These are phyloP conservation scores for Aechmea fasciata DNA, from an alignment of 176 grass and related monocot species.

Conservation along the genomic window DNA sequence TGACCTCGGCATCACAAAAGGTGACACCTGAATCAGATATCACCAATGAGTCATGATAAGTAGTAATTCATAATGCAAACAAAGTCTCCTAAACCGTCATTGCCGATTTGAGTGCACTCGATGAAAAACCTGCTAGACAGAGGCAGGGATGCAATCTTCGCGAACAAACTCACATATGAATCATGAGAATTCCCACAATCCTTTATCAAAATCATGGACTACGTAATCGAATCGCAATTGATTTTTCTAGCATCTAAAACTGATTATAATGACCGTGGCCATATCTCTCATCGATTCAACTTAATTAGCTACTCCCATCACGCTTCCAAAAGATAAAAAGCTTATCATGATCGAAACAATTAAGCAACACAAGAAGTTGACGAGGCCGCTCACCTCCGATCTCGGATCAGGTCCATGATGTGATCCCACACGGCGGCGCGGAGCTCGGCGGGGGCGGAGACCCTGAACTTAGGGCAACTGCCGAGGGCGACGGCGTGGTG, in stretches of 20 bases:
- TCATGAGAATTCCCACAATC: background rate
- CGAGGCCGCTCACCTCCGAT: constrained; percentile 38
- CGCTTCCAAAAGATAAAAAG: background rate
- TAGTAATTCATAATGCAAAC: constrained; percentile 1
- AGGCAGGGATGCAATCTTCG: no score
- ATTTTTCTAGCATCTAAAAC: background rate
- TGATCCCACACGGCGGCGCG: constrained; percentile 74
- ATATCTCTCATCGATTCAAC: background rate
- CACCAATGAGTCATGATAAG: background rate
- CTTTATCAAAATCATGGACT: background rate
- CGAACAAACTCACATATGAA: background rate
- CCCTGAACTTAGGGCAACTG: constrained; percentile 93
- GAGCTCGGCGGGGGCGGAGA: constrained; percentile 46
- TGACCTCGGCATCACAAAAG: background rate
- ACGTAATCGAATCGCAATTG: no score
- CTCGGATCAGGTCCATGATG: constrained; percentile 54
- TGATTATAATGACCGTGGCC: background rate
- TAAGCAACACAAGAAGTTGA: background rate
- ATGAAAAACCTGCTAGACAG: no score
- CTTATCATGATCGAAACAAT: background rate
- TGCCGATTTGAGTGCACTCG: no score
- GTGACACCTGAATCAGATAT: background rate
- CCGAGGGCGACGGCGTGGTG: constrained; percentile 88
- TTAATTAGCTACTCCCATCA: background rate
- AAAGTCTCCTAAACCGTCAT: background rate